Base-by-base conservation (phyloP, 306 rosid species). In the Hippophae tibetana region DNA sequence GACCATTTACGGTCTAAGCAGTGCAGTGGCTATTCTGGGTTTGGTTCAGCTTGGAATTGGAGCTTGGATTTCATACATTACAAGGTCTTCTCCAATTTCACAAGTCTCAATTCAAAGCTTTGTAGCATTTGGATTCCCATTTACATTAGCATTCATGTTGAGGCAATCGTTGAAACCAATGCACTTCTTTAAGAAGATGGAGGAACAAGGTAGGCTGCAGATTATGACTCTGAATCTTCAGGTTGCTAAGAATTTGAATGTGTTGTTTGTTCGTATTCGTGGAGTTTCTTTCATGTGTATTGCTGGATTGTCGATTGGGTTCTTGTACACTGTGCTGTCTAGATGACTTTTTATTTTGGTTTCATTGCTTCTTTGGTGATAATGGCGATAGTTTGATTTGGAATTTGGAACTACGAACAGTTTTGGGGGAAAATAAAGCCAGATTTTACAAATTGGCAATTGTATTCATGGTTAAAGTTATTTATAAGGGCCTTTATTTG, bases 111-210 rank as follows among this genome's bases (percentile, higher is more conserved):
- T 76, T 41, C 92, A 85, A 67, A 83, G 93, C 68, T 58, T 86
- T 1, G 8, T 78, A 68, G 95, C 95, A 12, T 85, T 92, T 48
- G 95, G 93, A 26, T 84, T 88, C 43, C 87, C 96, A 0, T 78
- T 85, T 48, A 67, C 88, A 0, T 0, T 92, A 72, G 98, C 98
- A 0, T 80, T 92, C 55, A 46, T 83, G 82, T n/a, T 92, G 66
- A 61, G 98, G 3, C 86, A 79, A 11, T 66, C 81, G 0, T 43
- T 87, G 79, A 82, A 82, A 75, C 79, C 90, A 7, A 76, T 84
- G 62, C 56, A 47, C 67, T 84, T 81, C 82, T 78, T 76, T 57
- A 78, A 56, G 81, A 81, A 81, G 61, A 84, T 81, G 90, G 90
- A 81, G 58, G 82, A 71, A 69, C 82, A 76, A 67, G 84, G 84